Base-by-base conservation (phyloP, 129 eudicot species). In the Artemisia annua region DNA sequence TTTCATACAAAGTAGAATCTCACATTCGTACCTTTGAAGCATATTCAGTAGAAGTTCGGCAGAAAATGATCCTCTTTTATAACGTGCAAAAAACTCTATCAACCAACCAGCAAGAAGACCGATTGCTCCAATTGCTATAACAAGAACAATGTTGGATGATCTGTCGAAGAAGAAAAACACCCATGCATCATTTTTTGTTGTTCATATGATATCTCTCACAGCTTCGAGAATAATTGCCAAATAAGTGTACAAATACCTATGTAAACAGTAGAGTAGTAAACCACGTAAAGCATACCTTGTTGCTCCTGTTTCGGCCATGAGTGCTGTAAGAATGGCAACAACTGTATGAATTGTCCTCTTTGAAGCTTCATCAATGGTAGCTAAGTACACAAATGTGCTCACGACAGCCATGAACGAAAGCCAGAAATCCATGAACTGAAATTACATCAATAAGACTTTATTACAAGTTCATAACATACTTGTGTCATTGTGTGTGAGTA, bases 341-440 rank as follows among this genome's bases (percentile, higher is more conserved):
- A 85, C 67, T 2, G 96, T 86, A 79, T 89, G 92, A 74, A 89
- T 87, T 46, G 98, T 87, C 71, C 92, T 77, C 74, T 85, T 89
- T 64, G 95, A 60, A 76, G 78, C 71, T 87, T 92, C 96, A 67
- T 83, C 85, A 66, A 92, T 85, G 56, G 84, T 75, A 49, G 98
- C 76, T 48, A 92, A 62, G 84, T 85, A 92, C 58, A 92, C 90
- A 66, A 89, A 89, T 60, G 95, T 92, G 78, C 98, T 92, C 77
- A 89, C 88, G 66, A 92, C 95, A 46, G 96, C 96, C 96, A 92
- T 89, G 80, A 89, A 92, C 2, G 90, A 92, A 75, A 92, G 96
- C 98, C 98, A 92, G 77, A 92, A 92, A 74, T 92, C 98, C 84
- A 92, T 79, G 79, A 92, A 87, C 96, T 89, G 85, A 59, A 66